phyloP scores from a whole-genome alignment of 257 asterid genomes.

The Solanum corneliomulleri region DNA sequence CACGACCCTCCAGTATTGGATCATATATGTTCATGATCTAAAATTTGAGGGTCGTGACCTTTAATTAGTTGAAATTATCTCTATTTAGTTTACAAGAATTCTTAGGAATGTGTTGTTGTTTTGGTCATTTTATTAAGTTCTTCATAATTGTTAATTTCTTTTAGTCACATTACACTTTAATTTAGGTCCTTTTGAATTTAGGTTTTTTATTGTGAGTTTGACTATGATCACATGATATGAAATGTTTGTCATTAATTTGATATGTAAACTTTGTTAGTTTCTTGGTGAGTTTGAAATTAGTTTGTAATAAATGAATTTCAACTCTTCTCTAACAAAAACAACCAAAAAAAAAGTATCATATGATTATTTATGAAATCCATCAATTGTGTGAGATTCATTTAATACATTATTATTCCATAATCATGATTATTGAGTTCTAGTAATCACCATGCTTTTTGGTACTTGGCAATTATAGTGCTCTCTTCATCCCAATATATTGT shows the following conservation, averaged over 20 bases:
- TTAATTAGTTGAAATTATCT: background rate
- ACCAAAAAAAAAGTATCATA: background rate
- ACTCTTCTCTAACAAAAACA: background rate
- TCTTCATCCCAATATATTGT: background rate
- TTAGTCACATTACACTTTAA: background rate
- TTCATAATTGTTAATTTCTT: background rate
- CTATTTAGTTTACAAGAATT: background rate
- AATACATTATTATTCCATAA: background rate
- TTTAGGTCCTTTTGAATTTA: background rate
- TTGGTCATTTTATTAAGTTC: background rate
- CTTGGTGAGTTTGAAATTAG: background rate
- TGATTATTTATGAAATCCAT: background rate
- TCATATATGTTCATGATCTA: background rate
- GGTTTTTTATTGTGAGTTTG: background rate
- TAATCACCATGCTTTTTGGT: background rate
- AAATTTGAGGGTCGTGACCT: background rate
- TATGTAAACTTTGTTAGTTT: background rate
- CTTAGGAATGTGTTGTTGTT: background rate
- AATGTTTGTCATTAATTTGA: background rate
- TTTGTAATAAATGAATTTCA: background rate
- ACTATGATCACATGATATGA: constrained; percentile 1
- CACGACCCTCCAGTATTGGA: background rate
- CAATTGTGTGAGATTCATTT: background rate
- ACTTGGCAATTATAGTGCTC: background rate
- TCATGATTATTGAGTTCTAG: background rate